Percentiles rank a stretch among this genome's conserved stretches.
Evolutionary conservation across 2,329 filamentous ascomycete species (phyloP).

Genomic region (Monilinia vaccinii-corymbosi): DNA sequence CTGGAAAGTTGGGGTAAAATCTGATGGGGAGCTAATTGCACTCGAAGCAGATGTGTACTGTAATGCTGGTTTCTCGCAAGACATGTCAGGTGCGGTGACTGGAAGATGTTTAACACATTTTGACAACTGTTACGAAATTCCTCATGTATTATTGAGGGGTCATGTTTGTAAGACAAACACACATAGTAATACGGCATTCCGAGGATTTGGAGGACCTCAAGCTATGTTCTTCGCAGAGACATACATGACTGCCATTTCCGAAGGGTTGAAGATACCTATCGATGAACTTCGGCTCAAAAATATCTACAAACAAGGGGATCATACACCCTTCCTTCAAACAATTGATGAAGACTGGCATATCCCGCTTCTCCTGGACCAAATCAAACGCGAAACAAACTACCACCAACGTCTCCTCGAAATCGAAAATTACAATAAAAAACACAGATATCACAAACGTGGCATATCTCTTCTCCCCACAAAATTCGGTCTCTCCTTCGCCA

Average conservation of each 20-base stretch:
- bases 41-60: constrained; percentile 82
- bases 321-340: constrained; percentile 82
- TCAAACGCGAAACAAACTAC: constrained; percentile 68
- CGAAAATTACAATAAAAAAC: constrained; percentile 65
- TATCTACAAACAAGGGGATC: constrained; percentile 67
- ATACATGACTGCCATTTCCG: constrained; percentile 82
- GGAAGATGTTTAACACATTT: constrained; percentile 76
- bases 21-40: constrained; percentile 80
- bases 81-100: constrained; percentile 58
- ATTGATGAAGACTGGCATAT: constrained; percentile 80
- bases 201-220: constrained; percentile 90
- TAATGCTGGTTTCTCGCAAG: constrained; percentile 74
- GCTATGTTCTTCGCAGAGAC: constrained; percentile 88
- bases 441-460: constrained; percentile 92
- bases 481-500: constrained; percentile 86
- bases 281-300: constrained; percentile 77
- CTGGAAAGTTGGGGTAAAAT: constrained; percentile 89
- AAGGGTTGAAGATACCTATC: constrained; percentile 70
- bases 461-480: constrained; percentile 71
- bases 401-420: constrained; percentile 56
- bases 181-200: constrained; percentile 73
- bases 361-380: constrained; percentile 83
- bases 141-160: constrained; percentile 74
- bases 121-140: constrained; percentile 81
- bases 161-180: constrained; percentile 89